Conservation (phyloP, 768 basidiomycete species). For the Phlebiopsis flavidoalba region DNA sequence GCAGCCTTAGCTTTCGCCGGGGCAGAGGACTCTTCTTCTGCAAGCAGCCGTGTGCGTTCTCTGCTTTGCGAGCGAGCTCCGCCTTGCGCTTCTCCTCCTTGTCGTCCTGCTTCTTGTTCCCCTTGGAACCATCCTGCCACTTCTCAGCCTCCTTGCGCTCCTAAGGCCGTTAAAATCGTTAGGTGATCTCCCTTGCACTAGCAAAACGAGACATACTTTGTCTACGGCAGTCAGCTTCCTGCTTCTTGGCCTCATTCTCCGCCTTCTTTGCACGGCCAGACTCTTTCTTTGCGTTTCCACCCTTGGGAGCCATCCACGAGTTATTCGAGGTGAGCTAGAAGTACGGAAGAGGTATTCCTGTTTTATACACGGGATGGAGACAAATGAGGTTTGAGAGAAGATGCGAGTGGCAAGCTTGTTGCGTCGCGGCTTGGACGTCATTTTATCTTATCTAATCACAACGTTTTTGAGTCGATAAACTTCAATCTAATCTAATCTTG, state of each 20-base stretch:
- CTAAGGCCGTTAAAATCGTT: slow-evolving; percentile 30
- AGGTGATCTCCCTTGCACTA: background rate
- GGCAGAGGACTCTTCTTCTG: slow-evolving; percentile 75
- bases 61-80: slow-evolving; percentile 81
- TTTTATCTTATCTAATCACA: slow-evolving; percentile 10
- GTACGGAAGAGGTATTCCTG: background rate
- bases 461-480: background rate
- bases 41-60: slow-evolving; percentile 75
- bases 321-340: background rate
- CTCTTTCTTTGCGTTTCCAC: slow-evolving; percentile 90
- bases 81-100: slow-evolving; percentile 78
- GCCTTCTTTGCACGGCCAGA: slow-evolving; percentile 86
- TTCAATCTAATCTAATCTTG: slow-evolving; percentile 1
- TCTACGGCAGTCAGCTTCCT: slow-evolving; percentile 53
- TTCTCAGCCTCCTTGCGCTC: slow-evolving; percentile 64
- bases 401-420: background rate
- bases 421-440: background rate
- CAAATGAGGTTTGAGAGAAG: background rate
- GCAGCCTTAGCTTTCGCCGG: slow-evolving; percentile 57
- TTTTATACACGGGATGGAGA: background rate
- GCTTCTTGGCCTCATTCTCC: slow-evolving; percentile 83
- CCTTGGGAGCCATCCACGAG: slow-evolving; percentile 73
- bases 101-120: slow-evolving; percentile 63
- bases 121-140: slow-evolving; percentile 67
- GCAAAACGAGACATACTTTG: slow-evolving; percentile 36